phyloP scores from a whole-genome alignment of 768 basidiomycete species.

The Trametes punicea region DNA sequence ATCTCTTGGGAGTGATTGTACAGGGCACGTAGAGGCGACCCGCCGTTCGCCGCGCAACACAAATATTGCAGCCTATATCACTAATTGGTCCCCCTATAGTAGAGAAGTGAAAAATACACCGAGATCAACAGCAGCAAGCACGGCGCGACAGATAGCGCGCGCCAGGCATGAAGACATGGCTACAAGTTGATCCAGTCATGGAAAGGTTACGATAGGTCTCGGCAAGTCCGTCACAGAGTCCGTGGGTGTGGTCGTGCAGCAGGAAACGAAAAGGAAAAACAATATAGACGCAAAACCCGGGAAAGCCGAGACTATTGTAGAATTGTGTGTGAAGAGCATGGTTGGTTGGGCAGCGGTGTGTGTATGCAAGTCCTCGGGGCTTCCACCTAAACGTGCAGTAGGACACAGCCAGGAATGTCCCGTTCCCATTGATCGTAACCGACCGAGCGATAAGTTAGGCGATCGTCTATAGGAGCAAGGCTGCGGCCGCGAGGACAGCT shows the following conservation, averaged over 20 bases:
- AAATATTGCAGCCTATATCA: no score
- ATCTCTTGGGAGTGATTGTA: no score
- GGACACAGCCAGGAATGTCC: no score
- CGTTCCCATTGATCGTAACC: not conserved
- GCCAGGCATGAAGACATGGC: not conserved
- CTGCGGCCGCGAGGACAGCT: conserved; percentile 23
- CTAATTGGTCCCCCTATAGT: not conserved
- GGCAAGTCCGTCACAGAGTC: conserved; percentile 9
- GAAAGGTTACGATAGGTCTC: not conserved
- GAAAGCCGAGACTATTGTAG: conserved; percentile 1
- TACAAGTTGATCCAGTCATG: not conserved
- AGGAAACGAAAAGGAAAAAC: not conserved
- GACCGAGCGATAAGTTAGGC: not conserved
- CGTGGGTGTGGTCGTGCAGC: not conserved
- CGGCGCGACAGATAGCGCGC: not conserved
- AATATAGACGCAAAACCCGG: not conserved
- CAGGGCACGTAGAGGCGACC: no score
- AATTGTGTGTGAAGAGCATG: not conserved
- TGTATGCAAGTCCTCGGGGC: not conserved
- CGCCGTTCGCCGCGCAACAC: no score
- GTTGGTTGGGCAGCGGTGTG: not conserved
- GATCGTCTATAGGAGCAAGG: conserved; percentile 20
- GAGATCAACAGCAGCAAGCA: not conserved
- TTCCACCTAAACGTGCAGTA: no score
- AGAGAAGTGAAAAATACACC: not conserved